Evolutionary conservation across 2,329 filamentous ascomycete species (phyloP), one percentile per base, ranked within the genome.

Genomic region (Zopfia rhizophila): DNA sequence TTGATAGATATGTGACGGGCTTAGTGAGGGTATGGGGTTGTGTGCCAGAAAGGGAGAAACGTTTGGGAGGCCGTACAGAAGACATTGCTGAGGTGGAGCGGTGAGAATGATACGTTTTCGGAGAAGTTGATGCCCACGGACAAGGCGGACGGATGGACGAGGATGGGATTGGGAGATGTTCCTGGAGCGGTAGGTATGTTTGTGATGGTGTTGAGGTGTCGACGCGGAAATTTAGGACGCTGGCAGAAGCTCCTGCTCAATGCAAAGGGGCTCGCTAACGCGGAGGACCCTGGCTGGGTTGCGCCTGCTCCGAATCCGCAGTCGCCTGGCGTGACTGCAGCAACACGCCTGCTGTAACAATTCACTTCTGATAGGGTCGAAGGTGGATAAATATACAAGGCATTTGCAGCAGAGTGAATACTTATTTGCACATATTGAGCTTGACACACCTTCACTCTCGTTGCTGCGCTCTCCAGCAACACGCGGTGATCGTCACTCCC

Each of bases 191-290:
- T 43, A 47, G 48, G 53, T 38, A 37, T 56, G 60, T 51, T 52
- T 52, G 55, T 57, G 61, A 50, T 61, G 62, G 48, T 54, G 62
- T 53, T 61, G 58, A 59, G 58, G 55, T 63, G 67, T 66, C 52
- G 65, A 63, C 60, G 59, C 66, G 63, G 63, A 69, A 70, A 69
- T 72, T 72, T 69, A 58, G 64, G 68, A 68, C 65, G 66, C 65
- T 68, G 67, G 63, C 65, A 68, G 57, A 58, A 58, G 60, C 64
- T 67, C 61, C 63, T 61, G 30, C 23, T 12, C 68, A 56, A 67
- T 65, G 66, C 67, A 70, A 70, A 70, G 67, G 68, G 68, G 68
- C 65, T 72, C 68, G 65, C 66, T 69, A 69, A 61, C 58, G 44
- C 38, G 33, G 53, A 38, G 44, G 30, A 54, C 63, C 65, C 64